Evolutionary conservation across 1,284 basidiomycete genomes (phyloP).

Genomic region (Malassezia sp.): DNA sequence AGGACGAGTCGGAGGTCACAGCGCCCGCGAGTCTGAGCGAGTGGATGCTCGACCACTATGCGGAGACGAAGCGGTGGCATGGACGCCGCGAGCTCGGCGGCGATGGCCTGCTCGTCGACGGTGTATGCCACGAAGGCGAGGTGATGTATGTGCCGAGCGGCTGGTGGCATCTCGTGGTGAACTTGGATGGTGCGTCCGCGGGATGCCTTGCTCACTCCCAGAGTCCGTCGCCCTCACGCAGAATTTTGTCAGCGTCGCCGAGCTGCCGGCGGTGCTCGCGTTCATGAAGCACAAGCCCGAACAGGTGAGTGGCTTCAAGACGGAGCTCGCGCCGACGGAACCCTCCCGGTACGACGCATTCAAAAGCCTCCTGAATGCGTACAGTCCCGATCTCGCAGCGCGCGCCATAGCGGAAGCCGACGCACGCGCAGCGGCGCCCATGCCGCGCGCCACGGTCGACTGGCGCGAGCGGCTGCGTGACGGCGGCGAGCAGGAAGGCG

Average conservation of each 20-base stretch:
- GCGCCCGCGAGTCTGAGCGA: constrained; percentile 47
- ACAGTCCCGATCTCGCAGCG: too few relatives aligned
- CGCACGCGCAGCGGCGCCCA: too few relatives aligned
- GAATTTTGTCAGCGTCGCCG: constrained; percentile 49
- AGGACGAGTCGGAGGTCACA: constrained; percentile 46
- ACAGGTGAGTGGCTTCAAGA: constrained; percentile 49
- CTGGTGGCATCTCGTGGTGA: constrained; percentile 43
- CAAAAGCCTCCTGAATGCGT: too few relatives aligned
- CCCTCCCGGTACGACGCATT: neutral
- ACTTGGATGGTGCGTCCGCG: constrained; percentile 26
- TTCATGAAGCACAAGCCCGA: constrained; percentile 48
- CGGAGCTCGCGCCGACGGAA: too few relatives aligned
- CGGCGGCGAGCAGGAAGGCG: neutral
- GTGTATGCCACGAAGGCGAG: constrained; percentile 47
- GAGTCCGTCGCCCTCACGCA: constrained; percentile 49
- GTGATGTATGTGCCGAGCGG: constrained; percentile 47
- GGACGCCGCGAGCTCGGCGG: constrained; percentile 34
- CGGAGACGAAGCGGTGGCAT: constrained; percentile 40
- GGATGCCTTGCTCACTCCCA: constrained; percentile 4
- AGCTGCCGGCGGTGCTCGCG: constrained; percentile 46
- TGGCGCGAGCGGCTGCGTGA: neutral
- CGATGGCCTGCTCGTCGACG: constrained; percentile 45
- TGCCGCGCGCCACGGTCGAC: neutral
- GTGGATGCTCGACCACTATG: constrained; percentile 49
- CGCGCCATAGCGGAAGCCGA: too few relatives aligned